Evolutionary conservation across 495 filamentous ascomycete species (phyloP).

Genomic region (Xylaria scruposa): DNA sequence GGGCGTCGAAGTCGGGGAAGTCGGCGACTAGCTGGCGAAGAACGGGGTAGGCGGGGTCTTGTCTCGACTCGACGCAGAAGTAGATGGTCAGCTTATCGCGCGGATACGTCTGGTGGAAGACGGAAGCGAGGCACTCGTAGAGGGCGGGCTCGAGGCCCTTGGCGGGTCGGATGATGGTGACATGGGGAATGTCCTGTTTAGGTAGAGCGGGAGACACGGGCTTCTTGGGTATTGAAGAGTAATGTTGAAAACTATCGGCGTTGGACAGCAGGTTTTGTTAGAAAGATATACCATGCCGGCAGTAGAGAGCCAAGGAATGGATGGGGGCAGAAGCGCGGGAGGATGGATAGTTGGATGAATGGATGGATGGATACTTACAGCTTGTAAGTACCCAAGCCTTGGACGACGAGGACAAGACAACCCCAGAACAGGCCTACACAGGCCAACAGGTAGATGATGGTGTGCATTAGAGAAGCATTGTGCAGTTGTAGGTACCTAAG

Average conservation of each 20-base stretch:
- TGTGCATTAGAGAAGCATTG: conserved; percentile 42
- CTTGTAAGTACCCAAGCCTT: conserved; percentile 57
- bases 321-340: not conserved
- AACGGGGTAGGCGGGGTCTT: conserved; percentile 79
- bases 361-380: conserved; percentile 48
- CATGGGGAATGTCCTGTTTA: conserved; percentile 67
- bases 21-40: conserved; percentile 73
- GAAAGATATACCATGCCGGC: not conserved
- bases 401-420: conserved; percentile 54
- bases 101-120: conserved; percentile 85
- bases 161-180: conserved; percentile 91
- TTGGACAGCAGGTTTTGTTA: conserved; percentile 24
- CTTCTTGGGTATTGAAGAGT: conserved; percentile 51
- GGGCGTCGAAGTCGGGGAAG: conserved; percentile 75
- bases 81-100: conserved; percentile 76
- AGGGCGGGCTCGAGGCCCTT: conserved; percentile 91
- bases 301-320: not conserved
- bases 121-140: conserved; percentile 91
- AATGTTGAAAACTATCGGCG: conserved; percentile 53
- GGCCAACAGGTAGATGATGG: conserved; percentile 49
- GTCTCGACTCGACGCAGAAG: conserved; percentile 79
- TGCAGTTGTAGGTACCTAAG: not conserved
- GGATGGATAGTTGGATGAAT: conserved; percentile 12
- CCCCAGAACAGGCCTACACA: conserved; percentile 58
- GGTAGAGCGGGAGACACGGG: conserved; percentile 53